A percentile compares a stretch with the other conserved stretches of the same genome.
Evolutionary conservation across 495 filamentous ascomycete species (phyloP).

Genomic region (Aspergillus panamensis): DNA sequence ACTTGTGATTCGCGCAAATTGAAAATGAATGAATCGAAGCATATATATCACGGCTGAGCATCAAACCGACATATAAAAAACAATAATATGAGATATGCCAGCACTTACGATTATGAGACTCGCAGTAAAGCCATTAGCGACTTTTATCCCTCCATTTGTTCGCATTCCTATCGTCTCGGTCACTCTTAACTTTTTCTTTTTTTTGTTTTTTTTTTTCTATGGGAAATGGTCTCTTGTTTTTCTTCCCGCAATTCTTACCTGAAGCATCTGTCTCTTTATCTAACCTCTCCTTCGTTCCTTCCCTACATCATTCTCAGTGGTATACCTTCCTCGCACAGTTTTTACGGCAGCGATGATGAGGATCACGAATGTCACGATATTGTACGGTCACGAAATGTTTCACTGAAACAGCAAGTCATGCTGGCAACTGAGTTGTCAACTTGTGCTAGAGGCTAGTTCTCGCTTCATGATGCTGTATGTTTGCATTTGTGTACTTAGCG

Average conservation of each 20-base stretch:
- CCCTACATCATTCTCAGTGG: slow-evolving; percentile 26
- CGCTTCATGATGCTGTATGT: slow-evolving; percentile 21
- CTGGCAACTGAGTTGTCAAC: slow-evolving; percentile 28
- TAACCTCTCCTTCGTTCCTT: slow-evolving; percentile 24
- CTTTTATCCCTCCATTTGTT: slow-evolving; percentile 20
- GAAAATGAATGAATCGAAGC: slow-evolving; percentile 30
- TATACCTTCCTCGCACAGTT: slow-evolving; percentile 45
- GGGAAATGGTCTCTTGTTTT: slow-evolving; percentile 21
- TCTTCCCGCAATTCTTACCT: slow-evolving; percentile 25
- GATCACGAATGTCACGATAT: slow-evolving; percentile 50
- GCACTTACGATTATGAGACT: slow-evolving; percentile 30
- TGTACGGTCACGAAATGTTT: slow-evolving; percentile 42
- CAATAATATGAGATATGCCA: slow-evolving; percentile 25
- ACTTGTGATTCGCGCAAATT: slow-evolving; percentile 91
- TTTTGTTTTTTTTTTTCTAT: slow-evolving; percentile 17
- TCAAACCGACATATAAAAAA: slow-evolving; percentile 23
- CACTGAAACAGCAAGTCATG: slow-evolving; percentile 17
- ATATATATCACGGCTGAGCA: slow-evolving; percentile 23
- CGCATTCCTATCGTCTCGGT: slow-evolving; percentile 20
- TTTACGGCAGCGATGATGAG: slow-evolving; percentile 45
- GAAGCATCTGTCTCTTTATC: slow-evolving; percentile 25
- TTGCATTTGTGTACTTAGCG: slow-evolving; percentile 26
- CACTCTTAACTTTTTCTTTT: slow-evolving; percentile 17
- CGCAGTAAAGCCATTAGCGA: slow-evolving; percentile 24
- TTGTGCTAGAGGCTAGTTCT: slow-evolving; percentile 26